Base-by-base conservation (phyloP, 1,139 yeast genomes). In the Pichia kudriavzevii region DNA sequence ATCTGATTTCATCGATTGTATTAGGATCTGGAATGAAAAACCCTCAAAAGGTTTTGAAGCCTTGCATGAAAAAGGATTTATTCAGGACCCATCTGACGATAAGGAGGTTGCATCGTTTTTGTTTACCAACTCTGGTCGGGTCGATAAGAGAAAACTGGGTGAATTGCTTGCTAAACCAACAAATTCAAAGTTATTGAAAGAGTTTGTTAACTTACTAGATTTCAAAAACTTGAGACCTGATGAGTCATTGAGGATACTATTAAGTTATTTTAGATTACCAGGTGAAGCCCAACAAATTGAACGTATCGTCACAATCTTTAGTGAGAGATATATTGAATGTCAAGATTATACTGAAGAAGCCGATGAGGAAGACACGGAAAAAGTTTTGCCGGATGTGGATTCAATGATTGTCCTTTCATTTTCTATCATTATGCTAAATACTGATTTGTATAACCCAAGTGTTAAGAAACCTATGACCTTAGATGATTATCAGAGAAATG, bases 201-300 rank as follows among this genome's bases (percentile, higher is more conserved):
- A 70, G 30, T 93, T 87, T 51, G 73, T 91, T 44, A 64, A 66
- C 4, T 60, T 75, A 38, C 81, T 88, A 58, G 93, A 88, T 43
- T 91, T 88, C 52, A 61, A 67, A 24, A 79, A 74, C 12, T 64
- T 82, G 47, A 69, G 98, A 49, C 87, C 93, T 2, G 98, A 93
- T 58, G 97, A 91, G 57, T 96, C 96, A 0, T 65, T 93, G 39
- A 69, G 99, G 48, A 70, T 84, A 35, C 59, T 93, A 43, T 66
- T 93, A 46, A 81, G 84, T 36, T 72, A 83, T 12, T 91, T 93
- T 54, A 73, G 99, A 57, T 67, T 93, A 37, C 98, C 98, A 0
- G 99, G 99, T 34, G 99, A 93, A 59, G 79, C 96, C 0, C 97
- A 87, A 53, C 95, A 85, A 55, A 91, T 93, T 55, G 97, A 88